Percentiles rank a stretch among this genome's conserved stretches.
These are phyloP conservation scores for Incumbomyces delicatus DNA, from an alignment of 2,329 filamentous ascomycete species.

Conservation along the genomic window DNA sequence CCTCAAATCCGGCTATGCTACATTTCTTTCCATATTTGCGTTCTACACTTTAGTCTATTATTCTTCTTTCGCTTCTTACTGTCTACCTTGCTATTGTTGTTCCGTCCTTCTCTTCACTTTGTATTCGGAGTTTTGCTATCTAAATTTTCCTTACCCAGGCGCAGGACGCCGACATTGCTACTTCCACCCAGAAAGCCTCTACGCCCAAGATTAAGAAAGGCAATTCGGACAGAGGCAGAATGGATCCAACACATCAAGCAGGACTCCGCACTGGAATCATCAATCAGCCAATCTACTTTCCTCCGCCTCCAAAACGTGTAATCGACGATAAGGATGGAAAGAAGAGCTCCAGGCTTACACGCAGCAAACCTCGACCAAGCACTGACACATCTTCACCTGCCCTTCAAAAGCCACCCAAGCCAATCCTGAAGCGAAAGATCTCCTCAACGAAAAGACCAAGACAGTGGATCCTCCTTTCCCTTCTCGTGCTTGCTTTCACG, in stretches of 20 bases:
- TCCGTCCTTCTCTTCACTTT: background rate
- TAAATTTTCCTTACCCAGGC: background rate
- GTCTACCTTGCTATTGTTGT: background rate
- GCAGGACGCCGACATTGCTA: background rate
- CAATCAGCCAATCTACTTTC: conserved; percentile 2
- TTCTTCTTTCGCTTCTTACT: background rate
- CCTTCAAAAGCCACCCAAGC: conserved; percentile 1
- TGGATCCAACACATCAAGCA: background rate
- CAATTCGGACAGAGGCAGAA: too few relatives aligned
- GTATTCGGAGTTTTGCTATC: background rate
- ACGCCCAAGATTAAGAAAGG: too few relatives aligned
- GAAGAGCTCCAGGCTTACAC: background rate
- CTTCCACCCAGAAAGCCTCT: too few relatives aligned
- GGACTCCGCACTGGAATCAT: background rate
- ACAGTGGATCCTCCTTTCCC: conserved; percentile 10
- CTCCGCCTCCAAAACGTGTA: background rate
- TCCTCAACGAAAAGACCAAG: background rate
- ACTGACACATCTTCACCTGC: background rate
- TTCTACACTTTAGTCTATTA: background rate
- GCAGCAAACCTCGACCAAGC: background rate
- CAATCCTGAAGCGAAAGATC: background rate
- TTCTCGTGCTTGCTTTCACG: conserved; percentile 16
- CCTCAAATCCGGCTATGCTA: background rate
- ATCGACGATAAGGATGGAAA: background rate
- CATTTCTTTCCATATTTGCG: background rate